phyloP scores from a whole-genome alignment of 2,329 filamentous ascomycete genomes.

The Penicillium occitanis region DNA sequence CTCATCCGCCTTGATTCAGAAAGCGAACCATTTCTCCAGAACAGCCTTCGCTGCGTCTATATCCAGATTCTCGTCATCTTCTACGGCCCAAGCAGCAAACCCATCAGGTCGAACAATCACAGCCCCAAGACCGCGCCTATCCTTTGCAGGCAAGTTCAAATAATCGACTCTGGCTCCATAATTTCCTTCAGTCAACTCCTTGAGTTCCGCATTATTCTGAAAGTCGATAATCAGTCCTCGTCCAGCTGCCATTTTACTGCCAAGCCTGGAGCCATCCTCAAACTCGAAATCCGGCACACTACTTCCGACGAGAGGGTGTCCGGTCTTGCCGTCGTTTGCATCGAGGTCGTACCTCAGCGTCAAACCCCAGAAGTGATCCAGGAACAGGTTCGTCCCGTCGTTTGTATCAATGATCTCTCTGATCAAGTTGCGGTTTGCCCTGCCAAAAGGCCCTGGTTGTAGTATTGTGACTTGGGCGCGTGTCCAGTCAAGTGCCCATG shows the following conservation, averaged over 20 bases:
- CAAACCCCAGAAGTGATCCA: constrained; percentile 38
- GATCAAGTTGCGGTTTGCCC: constrained; percentile 24
- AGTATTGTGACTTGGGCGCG: constrained; percentile 39
- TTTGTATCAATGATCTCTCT: constrained; percentile 8
- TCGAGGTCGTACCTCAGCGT: constrained; percentile 34
- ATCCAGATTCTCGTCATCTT: constrained; percentile 52
- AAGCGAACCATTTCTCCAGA: constrained; percentile 12
- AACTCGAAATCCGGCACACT: constrained; percentile 40
- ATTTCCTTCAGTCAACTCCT: background rate
- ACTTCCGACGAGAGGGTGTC: constrained; percentile 36
- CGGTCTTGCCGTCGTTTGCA: constrained; percentile 40
- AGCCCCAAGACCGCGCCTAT: constrained; percentile 26
- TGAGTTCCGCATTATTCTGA: background rate
- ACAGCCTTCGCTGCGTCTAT: constrained; percentile 5
- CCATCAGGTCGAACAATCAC: constrained; percentile 37
- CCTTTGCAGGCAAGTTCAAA: constrained; percentile 13
- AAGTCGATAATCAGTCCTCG: constrained; percentile 26
- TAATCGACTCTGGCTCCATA: constrained; percentile 8
- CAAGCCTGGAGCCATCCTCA: constrained; percentile 30
- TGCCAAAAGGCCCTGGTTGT: constrained; percentile 30
- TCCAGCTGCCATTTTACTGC: constrained; percentile 31
- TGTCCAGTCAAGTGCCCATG: constrained; percentile 38
- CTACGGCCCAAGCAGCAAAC: constrained; percentile 47
- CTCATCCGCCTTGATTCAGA: background rate
- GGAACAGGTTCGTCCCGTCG: constrained; percentile 23